These are phyloP conservation scores for Candida orba DNA, from an alignment of 805 yeast genomes.

Conservation along the genomic window DNA sequence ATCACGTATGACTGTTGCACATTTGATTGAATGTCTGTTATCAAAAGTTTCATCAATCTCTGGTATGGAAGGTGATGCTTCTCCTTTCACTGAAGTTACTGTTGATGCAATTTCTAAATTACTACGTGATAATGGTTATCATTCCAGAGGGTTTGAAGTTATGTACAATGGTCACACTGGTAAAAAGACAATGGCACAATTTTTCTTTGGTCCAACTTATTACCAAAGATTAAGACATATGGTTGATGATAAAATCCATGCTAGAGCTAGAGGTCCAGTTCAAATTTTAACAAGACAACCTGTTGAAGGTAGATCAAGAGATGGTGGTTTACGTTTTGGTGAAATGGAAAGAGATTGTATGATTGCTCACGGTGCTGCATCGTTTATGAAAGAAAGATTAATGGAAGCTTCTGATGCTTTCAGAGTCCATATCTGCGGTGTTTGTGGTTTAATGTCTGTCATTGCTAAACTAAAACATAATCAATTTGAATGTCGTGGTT, in stretches of 20 bases:
- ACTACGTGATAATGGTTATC: slow-evolving; percentile 92
- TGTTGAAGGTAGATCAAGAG: slow-evolving; percentile 98
- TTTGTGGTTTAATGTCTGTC: slow-evolving; percentile 97
- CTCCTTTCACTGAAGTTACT: slow-evolving; percentile 97
- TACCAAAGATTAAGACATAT: slow-evolving; percentile 98
- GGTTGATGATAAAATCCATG: slow-evolving; percentile 99
- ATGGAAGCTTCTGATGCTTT: slow-evolving; percentile 99
- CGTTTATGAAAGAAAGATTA: slow-evolving; percentile 92
- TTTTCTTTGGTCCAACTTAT: slow-evolving; percentile 98
- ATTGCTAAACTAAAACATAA: slow-evolving; percentile 96
- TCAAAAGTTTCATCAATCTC: slow-evolving; percentile 92
- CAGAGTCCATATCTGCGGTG: slow-evolving; percentile 96
- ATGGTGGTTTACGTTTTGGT: slow-evolving; percentile 98
- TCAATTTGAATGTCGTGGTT: slow-evolving; percentile 96
- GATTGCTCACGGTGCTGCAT: slow-evolving; percentile 99
- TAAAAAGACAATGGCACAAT: slow-evolving; percentile 94
- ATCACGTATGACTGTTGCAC: slow-evolving; percentile 99
- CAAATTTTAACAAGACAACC: slow-evolving; percentile 98
- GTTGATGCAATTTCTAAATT: slow-evolving; percentile 94
- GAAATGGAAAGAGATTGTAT: slow-evolving; percentile 99
- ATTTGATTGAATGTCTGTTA: slow-evolving; percentile 94
- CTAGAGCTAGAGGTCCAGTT: slow-evolving; percentile 98
- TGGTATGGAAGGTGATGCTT: slow-evolving; percentile 98
- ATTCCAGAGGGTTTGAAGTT: slow-evolving; percentile 96
- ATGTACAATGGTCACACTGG: slow-evolving; percentile 99